A percentile compares a stretch with the other conserved stretches of the same genome.
These are phyloP conservation scores for Paramecium bursaria DNA, from an alignment of 73 alveolate genomes.

Conservation along the genomic window DNA sequence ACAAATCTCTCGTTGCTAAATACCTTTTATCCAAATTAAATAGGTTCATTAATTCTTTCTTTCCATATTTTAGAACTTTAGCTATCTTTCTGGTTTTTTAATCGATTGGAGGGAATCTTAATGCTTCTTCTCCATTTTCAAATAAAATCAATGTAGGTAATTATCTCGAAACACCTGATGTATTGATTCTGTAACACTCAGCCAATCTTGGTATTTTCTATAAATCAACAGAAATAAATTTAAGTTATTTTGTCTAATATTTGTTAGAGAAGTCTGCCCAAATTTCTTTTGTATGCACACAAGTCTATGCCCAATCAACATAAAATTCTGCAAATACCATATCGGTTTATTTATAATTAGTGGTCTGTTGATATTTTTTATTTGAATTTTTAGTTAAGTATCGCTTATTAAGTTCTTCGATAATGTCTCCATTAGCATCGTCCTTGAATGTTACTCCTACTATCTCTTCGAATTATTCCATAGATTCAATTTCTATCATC, in stretches of 20 bases:
- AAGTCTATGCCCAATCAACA: constrained; percentile 78
- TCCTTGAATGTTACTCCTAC: constrained; percentile 41
- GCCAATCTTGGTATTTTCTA: constrained; percentile 67
- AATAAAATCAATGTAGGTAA: constrained; percentile 75
- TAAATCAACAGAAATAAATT: constrained; percentile 71
- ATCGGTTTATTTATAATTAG: constrained; percentile 43
- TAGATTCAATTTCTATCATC: constrained; percentile 16
- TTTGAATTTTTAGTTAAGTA: background rate
- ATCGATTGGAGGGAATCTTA: constrained; percentile 74
- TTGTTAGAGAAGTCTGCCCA: constrained; percentile 75
- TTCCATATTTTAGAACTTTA: constrained; percentile 71
- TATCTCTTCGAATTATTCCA: constrained; percentile 56
- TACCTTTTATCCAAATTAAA: constrained; percentile 78
- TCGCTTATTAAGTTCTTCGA: constrained; percentile 66
- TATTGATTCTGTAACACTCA: constrained; percentile 68
- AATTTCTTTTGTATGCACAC: constrained; percentile 73
- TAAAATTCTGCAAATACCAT: constrained; percentile 62
- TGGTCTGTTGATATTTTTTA: constrained; percentile 51
- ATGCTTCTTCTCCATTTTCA: constrained; percentile 80
- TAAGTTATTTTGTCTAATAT: constrained; percentile 65
- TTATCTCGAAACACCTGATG: constrained; percentile 72
- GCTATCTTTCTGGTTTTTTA: constrained; percentile 68
- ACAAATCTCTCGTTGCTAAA: constrained; percentile 73
- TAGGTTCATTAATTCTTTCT: constrained; percentile 68
- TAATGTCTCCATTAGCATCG: constrained; percentile 54